Percentiles rank a stretch among this genome's conserved stretches.
phyloP scores from a whole-genome alignment of 306 rosid genomes.

The Ceratonia siliqua region DNA sequence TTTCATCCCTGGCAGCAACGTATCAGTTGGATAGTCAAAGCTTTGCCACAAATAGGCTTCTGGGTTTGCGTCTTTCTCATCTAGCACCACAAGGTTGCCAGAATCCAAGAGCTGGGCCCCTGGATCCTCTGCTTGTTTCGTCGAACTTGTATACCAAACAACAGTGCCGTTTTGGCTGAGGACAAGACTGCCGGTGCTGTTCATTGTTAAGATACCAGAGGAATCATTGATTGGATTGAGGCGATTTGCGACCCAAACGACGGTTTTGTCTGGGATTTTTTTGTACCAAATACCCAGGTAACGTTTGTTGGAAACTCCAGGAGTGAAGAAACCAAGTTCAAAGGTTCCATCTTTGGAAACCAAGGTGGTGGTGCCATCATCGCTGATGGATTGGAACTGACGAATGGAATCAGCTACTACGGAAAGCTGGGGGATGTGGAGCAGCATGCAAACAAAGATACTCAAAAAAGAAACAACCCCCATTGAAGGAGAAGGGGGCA shows the following conservation, averaged over 20 bases:
- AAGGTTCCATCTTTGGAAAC: slow-evolving; percentile 39
- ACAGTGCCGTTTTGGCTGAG: neutral
- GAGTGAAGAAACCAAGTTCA: slow-evolving; percentile 54
- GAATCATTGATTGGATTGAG: slow-evolving; percentile 33
- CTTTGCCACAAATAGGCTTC: slow-evolving; percentile 43
- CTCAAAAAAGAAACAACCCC: neutral
- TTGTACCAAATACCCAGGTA: slow-evolving; percentile 56
- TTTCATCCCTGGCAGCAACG: slow-evolving; percentile 45
- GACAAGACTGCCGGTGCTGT: slow-evolving; percentile 11
- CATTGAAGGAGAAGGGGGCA: neutral
- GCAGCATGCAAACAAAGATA: neutral
- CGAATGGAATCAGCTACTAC: slow-evolving; percentile 25
- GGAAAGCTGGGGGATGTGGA: neutral
- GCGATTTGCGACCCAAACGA: slow-evolving; percentile 60
- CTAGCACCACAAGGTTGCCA: slow-evolving; percentile 36
- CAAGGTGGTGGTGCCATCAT: slow-evolving; percentile 32
- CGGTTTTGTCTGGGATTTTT: slow-evolving; percentile 24
- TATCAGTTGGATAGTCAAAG: slow-evolving; percentile 54
- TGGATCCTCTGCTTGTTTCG: neutral
- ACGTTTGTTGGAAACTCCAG: slow-evolving; percentile 35
- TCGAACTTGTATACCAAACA: slow-evolving; percentile 20
- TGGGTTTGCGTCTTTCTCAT: neutral
- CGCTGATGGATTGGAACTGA: slow-evolving; percentile 20
- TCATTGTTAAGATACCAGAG: slow-evolving; percentile 21
- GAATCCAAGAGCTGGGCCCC: slow-evolving; percentile 31